Percentiles rank a stretch among this genome's conserved stretches.
Evolutionary conservation across 768 basidiomycete species (phyloP).

Genomic region (Lactarius akahatsu): DNA sequence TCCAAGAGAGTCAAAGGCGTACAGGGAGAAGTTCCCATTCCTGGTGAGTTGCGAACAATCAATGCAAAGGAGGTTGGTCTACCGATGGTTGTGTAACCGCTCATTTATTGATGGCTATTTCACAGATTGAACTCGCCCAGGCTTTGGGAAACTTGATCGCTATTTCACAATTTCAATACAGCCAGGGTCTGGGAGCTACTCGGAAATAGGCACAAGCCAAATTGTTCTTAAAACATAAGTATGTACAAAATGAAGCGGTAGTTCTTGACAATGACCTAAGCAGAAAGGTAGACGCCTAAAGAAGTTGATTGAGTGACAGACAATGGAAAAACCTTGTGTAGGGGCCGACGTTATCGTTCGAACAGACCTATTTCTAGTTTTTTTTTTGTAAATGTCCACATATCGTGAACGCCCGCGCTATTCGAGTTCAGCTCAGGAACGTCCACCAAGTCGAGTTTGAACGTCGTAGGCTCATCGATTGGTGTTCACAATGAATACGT

Average conservation of each 20-base stretch:
- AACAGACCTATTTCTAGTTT: not conserved
- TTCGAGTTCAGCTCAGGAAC: conserved; percentile 43
- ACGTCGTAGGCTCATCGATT: conserved; percentile 40
- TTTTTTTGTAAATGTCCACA: conserved; percentile 51
- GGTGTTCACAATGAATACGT: conserved; percentile 58
- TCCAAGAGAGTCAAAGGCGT: conserved; percentile 60
- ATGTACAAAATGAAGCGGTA: not conserved
- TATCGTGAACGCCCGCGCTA: conserved; percentile 47
- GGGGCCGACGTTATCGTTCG: not conserved
- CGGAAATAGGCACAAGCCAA: conserved; percentile 1
- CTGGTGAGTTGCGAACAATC: conserved; percentile 78
- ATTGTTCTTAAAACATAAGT: not conserved
- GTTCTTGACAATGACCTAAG: not conserved
- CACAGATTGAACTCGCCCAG: conserved; percentile 25
- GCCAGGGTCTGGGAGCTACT: conserved; percentile 10
- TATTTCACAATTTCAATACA: too few species aligned
- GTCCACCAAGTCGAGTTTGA: conserved; percentile 46
- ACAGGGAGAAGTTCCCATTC: conserved; percentile 61
- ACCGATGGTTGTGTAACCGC: not conserved
- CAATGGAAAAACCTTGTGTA: not conserved
- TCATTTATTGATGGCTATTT: not conserved
- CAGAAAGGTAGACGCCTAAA: too few species aligned
- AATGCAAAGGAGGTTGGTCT: conserved; percentile 62
- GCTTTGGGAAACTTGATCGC: too few species aligned
- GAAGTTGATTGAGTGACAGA: not conserved